A percentile compares a stretch with the other conserved stretches of the same genome.
These are phyloP conservation scores for Agrostemma githago DNA, from an alignment of 148 eudicot species.

Conservation along the genomic window DNA sequence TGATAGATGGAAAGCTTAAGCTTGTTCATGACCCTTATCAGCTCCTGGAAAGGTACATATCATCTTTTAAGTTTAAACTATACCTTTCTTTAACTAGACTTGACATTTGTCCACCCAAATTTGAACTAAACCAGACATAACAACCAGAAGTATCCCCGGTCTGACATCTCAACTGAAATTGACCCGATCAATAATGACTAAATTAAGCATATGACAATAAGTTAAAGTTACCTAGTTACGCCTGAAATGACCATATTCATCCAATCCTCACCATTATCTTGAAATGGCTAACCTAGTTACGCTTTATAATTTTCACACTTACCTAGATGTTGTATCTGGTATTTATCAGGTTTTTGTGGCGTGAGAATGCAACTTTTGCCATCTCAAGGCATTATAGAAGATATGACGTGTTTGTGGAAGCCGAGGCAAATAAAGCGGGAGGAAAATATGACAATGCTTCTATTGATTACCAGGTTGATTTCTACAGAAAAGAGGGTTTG, in stretches of 20 bases:
- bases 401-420: constrained; percentile 91
- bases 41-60: constrained; percentile 68
- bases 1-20: constrained; percentile 94
- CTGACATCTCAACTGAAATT: too few relatives aligned
- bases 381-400: constrained; percentile 90
- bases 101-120: too few relatives aligned
- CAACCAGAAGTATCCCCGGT: too few relatives aligned
- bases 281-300: too few relatives aligned
- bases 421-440: constrained; percentile 91
- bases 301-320: too few relatives aligned
- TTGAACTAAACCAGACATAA: too few relatives aligned
- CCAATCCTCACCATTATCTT: too few relatives aligned
- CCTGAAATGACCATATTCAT: too few relatives aligned
- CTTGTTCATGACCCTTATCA: constrained; percentile 86
- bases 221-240: too few relatives aligned
- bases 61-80: constrained; percentile 5
- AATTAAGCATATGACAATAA: too few relatives aligned
- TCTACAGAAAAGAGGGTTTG: constrained; percentile 75
- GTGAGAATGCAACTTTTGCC: constrained; percentile 90
- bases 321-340: too few relatives aligned
- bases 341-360: constrained; percentile 80
- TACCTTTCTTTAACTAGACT: background rate
- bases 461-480: constrained; percentile 71
- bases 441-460: constrained; percentile 79
- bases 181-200: too few relatives aligned